Conservation (phyloP, 495 filamentous ascomycete species). For the Usnea hakonensis region DNA sequence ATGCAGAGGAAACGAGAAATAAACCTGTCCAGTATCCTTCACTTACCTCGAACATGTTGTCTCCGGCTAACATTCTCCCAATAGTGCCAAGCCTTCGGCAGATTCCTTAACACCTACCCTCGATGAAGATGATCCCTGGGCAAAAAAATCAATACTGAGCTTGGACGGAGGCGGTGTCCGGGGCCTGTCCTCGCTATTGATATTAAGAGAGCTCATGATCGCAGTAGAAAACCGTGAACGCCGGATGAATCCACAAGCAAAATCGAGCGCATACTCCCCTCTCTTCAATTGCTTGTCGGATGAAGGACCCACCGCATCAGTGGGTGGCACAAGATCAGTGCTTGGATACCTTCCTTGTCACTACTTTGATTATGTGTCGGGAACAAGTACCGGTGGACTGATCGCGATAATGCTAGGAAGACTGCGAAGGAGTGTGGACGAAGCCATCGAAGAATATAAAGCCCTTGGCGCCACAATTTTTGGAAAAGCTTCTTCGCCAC, state of each 20-base stretch:
- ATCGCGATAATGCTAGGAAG: constrained; percentile 23
- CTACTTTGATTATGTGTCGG: constrained; percentile 19
- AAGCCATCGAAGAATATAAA: constrained; percentile 40
- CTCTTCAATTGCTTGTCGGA: not conserved
- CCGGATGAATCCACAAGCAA: not conserved
- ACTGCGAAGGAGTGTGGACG: constrained; percentile 23
- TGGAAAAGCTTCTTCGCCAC: not conserved
- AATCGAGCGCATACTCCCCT: constrained; percentile 5
- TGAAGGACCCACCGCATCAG: not conserved
- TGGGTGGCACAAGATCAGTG: not conserved
- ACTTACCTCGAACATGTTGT: not conserved
- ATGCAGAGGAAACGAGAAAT: not conserved
- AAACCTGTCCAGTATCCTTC: not conserved
- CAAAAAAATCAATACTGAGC: constrained; percentile 10
- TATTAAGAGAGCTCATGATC: constrained; percentile 12
- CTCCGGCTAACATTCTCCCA: not conserved
- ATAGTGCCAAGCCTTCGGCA: not conserved
- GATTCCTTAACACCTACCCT: not conserved
- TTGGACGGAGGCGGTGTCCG: constrained; percentile 17
- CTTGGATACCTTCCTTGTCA: constrained; percentile 15
- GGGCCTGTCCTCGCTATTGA: constrained; percentile 8
- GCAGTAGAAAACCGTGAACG: not conserved
- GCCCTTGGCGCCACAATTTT: constrained; percentile 27
- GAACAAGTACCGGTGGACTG: constrained; percentile 18
- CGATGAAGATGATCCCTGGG: constrained; percentile 11